Evolutionary conservation across 2,329 filamentous ascomycete species (phyloP).

Genomic region (Amauroascus verrucosus): DNA sequence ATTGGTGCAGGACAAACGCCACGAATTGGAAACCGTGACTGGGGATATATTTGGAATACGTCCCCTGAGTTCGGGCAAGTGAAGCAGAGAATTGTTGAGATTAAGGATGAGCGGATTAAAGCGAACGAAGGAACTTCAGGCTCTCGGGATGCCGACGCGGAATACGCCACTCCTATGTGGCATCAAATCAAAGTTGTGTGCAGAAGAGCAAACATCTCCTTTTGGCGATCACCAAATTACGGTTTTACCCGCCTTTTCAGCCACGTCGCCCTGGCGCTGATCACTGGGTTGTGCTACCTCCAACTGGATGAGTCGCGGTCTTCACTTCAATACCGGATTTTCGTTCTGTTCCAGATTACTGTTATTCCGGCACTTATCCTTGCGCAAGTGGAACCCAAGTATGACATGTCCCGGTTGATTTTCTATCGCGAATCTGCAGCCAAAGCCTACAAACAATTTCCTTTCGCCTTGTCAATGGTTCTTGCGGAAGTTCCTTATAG

Average conservation of each 20-base stretch:
- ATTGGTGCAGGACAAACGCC: slow-evolving; percentile 58
- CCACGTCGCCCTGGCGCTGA: slow-evolving; percentile 64
- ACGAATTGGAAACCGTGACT: slow-evolving; percentile 57
- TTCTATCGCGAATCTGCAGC: slow-evolving; percentile 78
- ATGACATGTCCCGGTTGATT: slow-evolving; percentile 65
- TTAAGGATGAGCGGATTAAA: slow-evolving; percentile 50
- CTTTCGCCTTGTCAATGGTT: slow-evolving; percentile 69
- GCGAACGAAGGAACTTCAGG: slow-evolving; percentile 33
- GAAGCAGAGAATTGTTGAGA: slow-evolving; percentile 52
- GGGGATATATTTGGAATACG: slow-evolving; percentile 45
- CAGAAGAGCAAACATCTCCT: slow-evolving; percentile 62
- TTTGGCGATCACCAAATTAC: slow-evolving; percentile 82
- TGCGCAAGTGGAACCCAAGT: slow-evolving; percentile 74
- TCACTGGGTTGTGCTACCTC: slow-evolving; percentile 71
- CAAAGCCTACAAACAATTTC: slow-evolving; percentile 75
- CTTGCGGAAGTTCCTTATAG: slow-evolving; percentile 77
- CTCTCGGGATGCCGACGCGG: slow-evolving; percentile 48
- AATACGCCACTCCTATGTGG: slow-evolving; percentile 70
- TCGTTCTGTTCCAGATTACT: slow-evolving; percentile 78
- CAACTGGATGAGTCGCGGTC: slow-evolving; percentile 64
- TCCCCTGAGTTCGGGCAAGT: slow-evolving; percentile 45
- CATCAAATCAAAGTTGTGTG: slow-evolving; percentile 72
- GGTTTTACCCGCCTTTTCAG: slow-evolving; percentile 80
- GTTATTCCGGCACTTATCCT: slow-evolving; percentile 76
- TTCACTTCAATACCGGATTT: slow-evolving; percentile 74